These are phyloP conservation scores for Colletotrichum sp. DNA, from an alignment of 2,329 filamentous ascomycete species.

Conservation along the genomic window DNA sequence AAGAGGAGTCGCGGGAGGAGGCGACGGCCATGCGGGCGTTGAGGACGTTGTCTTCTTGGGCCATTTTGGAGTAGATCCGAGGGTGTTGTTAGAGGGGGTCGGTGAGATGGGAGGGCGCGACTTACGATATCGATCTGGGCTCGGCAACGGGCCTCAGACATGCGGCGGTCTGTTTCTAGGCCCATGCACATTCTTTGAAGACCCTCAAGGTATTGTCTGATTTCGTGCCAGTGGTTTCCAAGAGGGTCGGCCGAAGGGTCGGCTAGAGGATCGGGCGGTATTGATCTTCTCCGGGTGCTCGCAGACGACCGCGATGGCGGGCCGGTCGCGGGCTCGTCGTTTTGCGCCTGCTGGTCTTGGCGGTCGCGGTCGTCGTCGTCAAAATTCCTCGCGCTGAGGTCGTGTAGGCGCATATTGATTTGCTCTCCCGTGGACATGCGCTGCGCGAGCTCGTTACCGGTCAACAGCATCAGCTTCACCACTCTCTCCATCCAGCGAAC, in stretches of 20 bases:
- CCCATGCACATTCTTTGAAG: slow-evolving; percentile 47
- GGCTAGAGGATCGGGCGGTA: slow-evolving; percentile 10
- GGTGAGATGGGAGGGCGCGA: rapidly evolving
- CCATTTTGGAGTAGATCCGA: slow-evolving; percentile 54
- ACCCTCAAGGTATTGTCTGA: slow-evolving; percentile 50
- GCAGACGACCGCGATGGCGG: slow-evolving; percentile 7
- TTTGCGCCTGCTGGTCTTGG: slow-evolving; percentile 8
- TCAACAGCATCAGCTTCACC: slow-evolving; percentile 45
- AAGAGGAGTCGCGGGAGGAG: slow-evolving; percentile 47
- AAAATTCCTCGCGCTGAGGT: neutral
- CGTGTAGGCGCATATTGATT: slow-evolving; percentile 21
- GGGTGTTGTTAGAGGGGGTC: neutral
- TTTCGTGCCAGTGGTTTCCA: slow-evolving; percentile 49
- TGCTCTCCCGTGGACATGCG: slow-evolving; percentile 24
- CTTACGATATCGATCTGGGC: slow-evolving; percentile 52
- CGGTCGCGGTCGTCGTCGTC: neutral
- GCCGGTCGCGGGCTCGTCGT: slow-evolving; percentile 13
- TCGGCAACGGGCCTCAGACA: slow-evolving; percentile 50
- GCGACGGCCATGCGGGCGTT: slow-evolving; percentile 45
- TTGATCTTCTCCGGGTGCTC: slow-evolving; percentile 3
- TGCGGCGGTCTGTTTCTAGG: slow-evolving; percentile 49
- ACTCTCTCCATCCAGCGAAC: slow-evolving; percentile 53
- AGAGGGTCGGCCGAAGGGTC: slow-evolving; percentile 24
- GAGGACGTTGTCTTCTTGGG: slow-evolving; percentile 52
- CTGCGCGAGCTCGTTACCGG: slow-evolving; percentile 46